A percentile compares a stretch with the other conserved stretches of the same genome.
phyloP scores from a whole-genome alignment of 2,329 filamentous ascomycete genomes.

The Chaetomium sp. region DNA sequence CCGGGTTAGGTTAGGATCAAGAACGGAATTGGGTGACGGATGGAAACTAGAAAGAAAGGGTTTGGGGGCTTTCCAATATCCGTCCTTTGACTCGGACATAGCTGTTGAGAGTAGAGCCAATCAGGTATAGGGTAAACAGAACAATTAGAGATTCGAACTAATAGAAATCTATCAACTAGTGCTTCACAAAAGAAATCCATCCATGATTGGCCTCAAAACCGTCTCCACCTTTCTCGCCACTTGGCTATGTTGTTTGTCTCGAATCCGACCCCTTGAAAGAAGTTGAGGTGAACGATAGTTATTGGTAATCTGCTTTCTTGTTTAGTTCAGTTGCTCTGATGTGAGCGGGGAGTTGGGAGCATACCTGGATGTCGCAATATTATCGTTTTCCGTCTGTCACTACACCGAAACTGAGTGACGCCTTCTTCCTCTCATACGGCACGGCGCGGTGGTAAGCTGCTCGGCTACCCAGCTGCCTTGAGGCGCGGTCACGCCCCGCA shows the following conservation, averaged over 20 bases:
- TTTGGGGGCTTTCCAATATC: not conserved
- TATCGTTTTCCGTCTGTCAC: not conserved
- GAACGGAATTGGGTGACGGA: not conserved
- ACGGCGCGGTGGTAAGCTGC: not conserved
- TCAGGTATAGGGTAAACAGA: not conserved
- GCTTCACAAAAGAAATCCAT: not conserved
- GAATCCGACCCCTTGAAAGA: not conserved
- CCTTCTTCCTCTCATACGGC: not conserved
- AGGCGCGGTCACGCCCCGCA: not conserved
- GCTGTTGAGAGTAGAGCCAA: not conserved
- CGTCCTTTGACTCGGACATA: not conserved
- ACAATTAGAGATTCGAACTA: not conserved
- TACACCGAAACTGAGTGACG: not conserved
- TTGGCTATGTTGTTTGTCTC: not conserved
- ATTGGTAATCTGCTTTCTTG: not conserved
- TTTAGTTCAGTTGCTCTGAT: not conserved
- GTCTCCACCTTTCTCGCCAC: not conserved
- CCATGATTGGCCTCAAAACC: not conserved
- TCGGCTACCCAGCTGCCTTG: not conserved
- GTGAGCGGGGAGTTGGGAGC: not conserved
- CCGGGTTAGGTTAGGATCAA: not conserved
- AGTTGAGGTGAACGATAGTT: not conserved
- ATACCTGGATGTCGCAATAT: not conserved
- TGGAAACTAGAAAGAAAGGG: not conserved
- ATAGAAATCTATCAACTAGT: not conserved